phyloP scores from a whole-genome alignment of 2,329 filamentous ascomycete genomes.

The Microdochium paspali region DNA sequence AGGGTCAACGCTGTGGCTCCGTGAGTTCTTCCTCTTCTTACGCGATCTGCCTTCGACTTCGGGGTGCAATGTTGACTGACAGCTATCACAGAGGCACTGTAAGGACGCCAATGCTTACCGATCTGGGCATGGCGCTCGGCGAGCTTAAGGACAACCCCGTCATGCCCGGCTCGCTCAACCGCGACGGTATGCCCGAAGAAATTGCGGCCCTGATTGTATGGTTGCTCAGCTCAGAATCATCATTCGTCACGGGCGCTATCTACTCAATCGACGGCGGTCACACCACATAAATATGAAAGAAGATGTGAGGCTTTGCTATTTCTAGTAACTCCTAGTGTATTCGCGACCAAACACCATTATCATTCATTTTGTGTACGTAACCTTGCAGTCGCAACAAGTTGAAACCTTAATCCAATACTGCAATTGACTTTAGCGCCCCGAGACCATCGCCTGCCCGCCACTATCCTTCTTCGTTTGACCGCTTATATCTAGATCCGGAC shows the following conservation, averaged over 20 bases:
- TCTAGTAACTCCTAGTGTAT: background rate
- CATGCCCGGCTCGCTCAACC: background rate
- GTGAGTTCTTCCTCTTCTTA: background rate
- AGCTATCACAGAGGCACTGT: background rate
- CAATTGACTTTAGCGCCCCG: slow-evolving; percentile 11
- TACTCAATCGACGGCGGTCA: background rate
- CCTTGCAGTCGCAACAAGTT: slow-evolving; percentile 15
- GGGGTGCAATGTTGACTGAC: no score
- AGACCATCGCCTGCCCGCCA: slow-evolving; percentile 9
- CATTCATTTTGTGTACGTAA: slow-evolving; percentile 12
- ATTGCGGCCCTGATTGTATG: background rate
- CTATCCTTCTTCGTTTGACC: slow-evolving; percentile 23
- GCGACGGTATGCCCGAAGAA: background rate
- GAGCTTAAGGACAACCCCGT: background rate
- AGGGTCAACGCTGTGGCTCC: slow-evolving; percentile 5
- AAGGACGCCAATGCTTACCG: background rate
- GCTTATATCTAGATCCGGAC: slow-evolving; percentile 40
- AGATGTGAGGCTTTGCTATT: background rate
- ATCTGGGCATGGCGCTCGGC: background rate
- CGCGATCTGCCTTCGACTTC: background rate
- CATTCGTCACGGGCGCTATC: background rate
- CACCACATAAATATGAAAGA: background rate
- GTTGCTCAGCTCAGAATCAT: background rate
- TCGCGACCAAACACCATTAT: background rate
- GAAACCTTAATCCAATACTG: slow-evolving; percentile 17